phyloP scores from a whole-genome alignment of 176 grass and related monocot species.

The Carex cristatella region DNA sequence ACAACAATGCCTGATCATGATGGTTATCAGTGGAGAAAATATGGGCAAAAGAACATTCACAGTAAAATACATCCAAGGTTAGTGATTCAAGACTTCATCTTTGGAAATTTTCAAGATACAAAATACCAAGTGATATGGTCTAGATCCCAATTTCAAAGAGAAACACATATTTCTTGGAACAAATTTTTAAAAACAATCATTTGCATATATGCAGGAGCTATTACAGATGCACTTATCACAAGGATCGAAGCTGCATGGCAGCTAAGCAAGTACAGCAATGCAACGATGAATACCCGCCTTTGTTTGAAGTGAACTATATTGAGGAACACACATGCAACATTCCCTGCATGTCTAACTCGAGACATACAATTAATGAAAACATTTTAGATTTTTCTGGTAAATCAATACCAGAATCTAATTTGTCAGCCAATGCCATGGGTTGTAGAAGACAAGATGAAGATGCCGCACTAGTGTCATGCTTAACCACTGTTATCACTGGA shows the following conservation, averaged over 20 bases:
- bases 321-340: slow-evolving; percentile 25
- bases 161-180: neutral
- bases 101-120: neutral
- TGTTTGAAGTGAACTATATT: slow-evolving; percentile 25
- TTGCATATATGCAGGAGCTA: slow-evolving; percentile 24
- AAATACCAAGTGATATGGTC: neutral
- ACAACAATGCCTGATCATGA: slow-evolving; percentile 3
- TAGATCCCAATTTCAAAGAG: neutral
- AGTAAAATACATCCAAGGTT: slow-evolving; percentile 8
- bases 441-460: slow-evolving; percentile 13
- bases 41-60: slow-evolving; percentile 13
- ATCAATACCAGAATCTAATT: neutral
- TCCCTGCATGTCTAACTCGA: neutral
- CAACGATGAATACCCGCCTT: slow-evolving; percentile 7
- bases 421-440: neutral
- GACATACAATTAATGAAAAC: neutral
- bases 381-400: slow-evolving; percentile 16
- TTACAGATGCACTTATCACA: slow-evolving; percentile 29
- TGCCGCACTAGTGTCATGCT: neutral
- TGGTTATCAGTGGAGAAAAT: slow-evolving; percentile 27
- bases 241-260: slow-evolving; percentile 9
- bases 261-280: slow-evolving; percentile 28
- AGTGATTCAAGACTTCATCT: neutral
- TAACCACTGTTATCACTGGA: slow-evolving; percentile 4
- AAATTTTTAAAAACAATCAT: neutral